Conservation (phyloP, 768 basidiomycete genomes). For the Termitomyces sp. region DNA sequence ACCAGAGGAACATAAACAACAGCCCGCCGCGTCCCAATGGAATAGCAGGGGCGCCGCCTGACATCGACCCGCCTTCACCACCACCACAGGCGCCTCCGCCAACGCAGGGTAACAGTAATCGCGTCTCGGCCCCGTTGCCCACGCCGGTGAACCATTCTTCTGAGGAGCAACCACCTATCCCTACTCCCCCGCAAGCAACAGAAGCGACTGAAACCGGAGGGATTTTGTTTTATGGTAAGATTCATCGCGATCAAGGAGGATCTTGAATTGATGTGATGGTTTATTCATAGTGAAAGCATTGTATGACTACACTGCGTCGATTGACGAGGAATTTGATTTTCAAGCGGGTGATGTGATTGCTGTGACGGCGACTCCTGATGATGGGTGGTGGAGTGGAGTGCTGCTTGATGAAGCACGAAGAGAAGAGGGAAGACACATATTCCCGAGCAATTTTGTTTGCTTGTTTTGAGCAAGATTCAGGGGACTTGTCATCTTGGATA, state of each 20-base stretch:
- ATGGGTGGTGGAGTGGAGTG: slow-evolving; percentile 98
- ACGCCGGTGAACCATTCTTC: slow-evolving; percentile 3
- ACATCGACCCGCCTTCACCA: slow-evolving; percentile 10
- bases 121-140: slow-evolving; percentile 15
- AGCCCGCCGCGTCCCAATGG: not conserved
- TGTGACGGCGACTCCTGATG: slow-evolving; percentile 89
- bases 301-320: slow-evolving; percentile 81
- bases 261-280: not conserved
- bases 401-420: slow-evolving; percentile 70
- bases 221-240: slow-evolving; percentile 84
- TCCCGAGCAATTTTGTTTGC: slow-evolving; percentile 86
- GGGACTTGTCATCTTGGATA: not conserved
- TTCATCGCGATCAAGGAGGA: not conserved
- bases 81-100: slow-evolving; percentile 5
- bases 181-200: slow-evolving; percentile 22
- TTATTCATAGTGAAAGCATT: slow-evolving; percentile 68
- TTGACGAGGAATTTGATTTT: slow-evolving; percentile 94
- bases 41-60: slow-evolving; percentile 34
- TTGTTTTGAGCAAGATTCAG: slow-evolving; percentile 45
- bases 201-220: slow-evolving; percentile 16
- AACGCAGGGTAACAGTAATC: not conserved
- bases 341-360: slow-evolving; percentile 95
- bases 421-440: slow-evolving; percentile 66
- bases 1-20: not conserved
- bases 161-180: slow-evolving; percentile 14